A percentile compares a stretch with the other conserved stretches of the same genome.
phyloP scores from a whole-genome alignment of 768 basidiomycete species.

The Tylopilus sp. region DNA sequence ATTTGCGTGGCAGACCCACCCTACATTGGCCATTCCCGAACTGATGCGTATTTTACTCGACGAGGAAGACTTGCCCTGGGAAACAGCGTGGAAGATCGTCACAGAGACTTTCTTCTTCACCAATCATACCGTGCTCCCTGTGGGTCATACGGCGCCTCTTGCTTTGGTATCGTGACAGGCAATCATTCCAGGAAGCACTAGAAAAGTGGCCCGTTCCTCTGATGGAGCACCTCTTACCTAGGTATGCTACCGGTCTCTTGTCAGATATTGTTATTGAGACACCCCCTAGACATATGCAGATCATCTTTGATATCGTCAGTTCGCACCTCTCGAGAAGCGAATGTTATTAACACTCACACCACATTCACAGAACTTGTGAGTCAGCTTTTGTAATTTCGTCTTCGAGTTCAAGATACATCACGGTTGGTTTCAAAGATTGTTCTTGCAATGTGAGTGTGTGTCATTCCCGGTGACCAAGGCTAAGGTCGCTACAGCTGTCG shows the following conservation, averaged over 20 bases:
- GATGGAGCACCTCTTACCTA: conserved; percentile 79
- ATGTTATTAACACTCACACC: conserved; percentile 14
- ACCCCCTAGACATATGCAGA: conserved; percentile 72
- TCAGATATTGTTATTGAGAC: background rate
- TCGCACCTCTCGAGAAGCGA: background rate
- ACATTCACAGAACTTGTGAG: conserved; percentile 37
- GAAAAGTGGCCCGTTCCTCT: conserved; percentile 94
- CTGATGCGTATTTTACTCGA: conserved; percentile 90
- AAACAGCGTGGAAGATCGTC: conserved; percentile 82
- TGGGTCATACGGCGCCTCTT: conserved; percentile 33
- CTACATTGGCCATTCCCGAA: conserved; percentile 92
- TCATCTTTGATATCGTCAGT: conserved; percentile 86
- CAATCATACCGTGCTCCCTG: conserved; percentile 91
- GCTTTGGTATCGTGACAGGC: background rate
- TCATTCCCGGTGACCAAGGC: background rate
- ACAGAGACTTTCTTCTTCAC: conserved; percentile 94
- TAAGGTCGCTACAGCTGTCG: conserved; percentile 54
- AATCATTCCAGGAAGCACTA: conserved; percentile 57
- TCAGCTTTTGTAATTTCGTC: background rate
- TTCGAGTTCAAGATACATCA: background rate
- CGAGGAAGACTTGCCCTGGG: conserved; percentile 87
- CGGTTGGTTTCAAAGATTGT: conserved; percentile 31
- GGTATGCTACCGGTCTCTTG: conserved; percentile 36
- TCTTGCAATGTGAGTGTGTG: conserved; percentile 59
- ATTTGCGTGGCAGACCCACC: conserved; percentile 68